phyloP scores from a whole-genome alignment of 2,329 filamentous ascomycete species.

The Penicillium digitatum region DNA sequence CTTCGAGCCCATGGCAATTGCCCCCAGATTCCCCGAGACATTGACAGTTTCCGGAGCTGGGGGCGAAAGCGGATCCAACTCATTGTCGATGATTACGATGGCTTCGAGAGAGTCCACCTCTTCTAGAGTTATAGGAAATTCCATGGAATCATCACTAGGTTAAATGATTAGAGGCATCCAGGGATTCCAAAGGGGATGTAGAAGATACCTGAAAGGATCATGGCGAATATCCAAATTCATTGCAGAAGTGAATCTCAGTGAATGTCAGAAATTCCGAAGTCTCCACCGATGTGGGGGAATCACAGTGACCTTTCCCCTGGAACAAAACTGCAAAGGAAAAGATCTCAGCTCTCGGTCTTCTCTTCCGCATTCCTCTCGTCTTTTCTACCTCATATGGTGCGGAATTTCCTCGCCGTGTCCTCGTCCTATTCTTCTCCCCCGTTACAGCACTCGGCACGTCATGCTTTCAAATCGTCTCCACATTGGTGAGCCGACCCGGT shows the following conservation, averaged over 20 bases:
- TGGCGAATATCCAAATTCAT: not conserved
- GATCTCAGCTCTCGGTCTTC: not conserved
- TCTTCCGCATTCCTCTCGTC: slow-evolving; percentile 13
- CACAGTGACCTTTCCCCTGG: not conserved
- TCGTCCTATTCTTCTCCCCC: slow-evolving; percentile 17
- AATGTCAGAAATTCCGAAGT: not conserved
- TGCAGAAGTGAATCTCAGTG: not conserved
- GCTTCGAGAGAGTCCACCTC: slow-evolving; percentile 50
- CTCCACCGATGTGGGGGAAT: slow-evolving; percentile 10
- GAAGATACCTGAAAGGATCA: slow-evolving; percentile 4
- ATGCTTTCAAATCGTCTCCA: slow-evolving; percentile 82
- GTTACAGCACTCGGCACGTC: slow-evolving; percentile 52
- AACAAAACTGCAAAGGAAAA: not conserved
- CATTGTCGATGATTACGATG: slow-evolving; percentile 53
- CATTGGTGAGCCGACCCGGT: slow-evolving; percentile 39
- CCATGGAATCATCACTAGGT: slow-evolving; percentile 5
- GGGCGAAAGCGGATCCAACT: slow-evolving; percentile 52
- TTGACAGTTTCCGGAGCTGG: slow-evolving; percentile 44
- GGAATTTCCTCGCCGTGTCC: slow-evolving; percentile 15
- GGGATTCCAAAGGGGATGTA: not conserved
- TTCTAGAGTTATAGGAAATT: slow-evolving; percentile 23
- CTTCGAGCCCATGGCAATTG: slow-evolving; percentile 39
- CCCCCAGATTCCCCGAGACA: slow-evolving; percentile 43
- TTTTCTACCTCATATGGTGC: slow-evolving; percentile 19
- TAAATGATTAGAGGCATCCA: not conserved